Evolutionary conservation across 345 rosid genomes (phyloP), one percentile per base, ranked within the genome.

Genomic region (Heritiera fomes): DNA sequence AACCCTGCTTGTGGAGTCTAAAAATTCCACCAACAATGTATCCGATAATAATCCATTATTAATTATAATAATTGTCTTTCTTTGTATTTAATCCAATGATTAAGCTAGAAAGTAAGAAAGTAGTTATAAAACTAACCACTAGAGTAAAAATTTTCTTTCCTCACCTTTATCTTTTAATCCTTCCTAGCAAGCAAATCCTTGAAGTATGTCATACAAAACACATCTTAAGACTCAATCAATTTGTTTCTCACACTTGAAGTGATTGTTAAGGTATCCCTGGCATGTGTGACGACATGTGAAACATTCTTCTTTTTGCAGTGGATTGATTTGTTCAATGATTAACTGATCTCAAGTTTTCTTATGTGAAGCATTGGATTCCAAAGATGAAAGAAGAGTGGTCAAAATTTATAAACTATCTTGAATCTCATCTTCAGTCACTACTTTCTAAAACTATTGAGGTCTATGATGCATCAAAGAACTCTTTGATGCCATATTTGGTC

Each of bases 331-430:
- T 61, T 23, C 12, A 45, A 60, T 75, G 18, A 43, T 45, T 15
- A 47, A 59, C 76, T 67, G 43, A 80, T 71, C 46, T n/a, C 49
- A 70, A 70, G 75, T 50, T 30, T 64, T 70, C 69, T 63, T 9
- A 38, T 53, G 30, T 76, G 47, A 79, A 88, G 89, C 72, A 81
- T 78, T 88, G 83, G 86, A 80, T 86, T 52, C 86, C 87, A 68
- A 70, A 73, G 80, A 76, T 81, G 76, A 85, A 83, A 83, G 89
- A 88, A 17, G 68, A 84, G 3, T 80, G 52, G 76, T 72, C 84
- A 28, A 62, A 79, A 14, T 56, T 81, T 73, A 76, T 84, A 15
- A 76, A 77, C 23, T 71, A 74, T 68, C 79, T 84, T 7, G 82
- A 82, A 82, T 88, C 84, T 65, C 79, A 71, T 72, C 61, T 82